phyloP scores from a whole-genome alignment of 1,284 basidiomycete species.

The Cryptococcus sp. region DNA sequence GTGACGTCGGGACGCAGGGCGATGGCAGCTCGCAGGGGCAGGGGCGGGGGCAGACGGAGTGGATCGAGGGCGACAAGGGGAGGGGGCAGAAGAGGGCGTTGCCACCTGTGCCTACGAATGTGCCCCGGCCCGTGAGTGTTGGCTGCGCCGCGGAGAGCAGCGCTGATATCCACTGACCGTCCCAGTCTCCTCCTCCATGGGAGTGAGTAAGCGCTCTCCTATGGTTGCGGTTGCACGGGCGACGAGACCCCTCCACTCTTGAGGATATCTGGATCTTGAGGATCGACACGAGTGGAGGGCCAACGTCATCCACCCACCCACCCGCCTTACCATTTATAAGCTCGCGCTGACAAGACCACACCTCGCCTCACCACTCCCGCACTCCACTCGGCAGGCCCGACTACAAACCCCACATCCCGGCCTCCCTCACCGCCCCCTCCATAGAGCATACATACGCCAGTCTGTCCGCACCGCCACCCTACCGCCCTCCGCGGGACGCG shows the following conservation, averaged over 20 bases:
- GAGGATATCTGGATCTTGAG: no score
- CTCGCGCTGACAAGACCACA: neutral
- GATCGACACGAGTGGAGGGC: no score
- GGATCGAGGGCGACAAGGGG: constrained; percentile 9
- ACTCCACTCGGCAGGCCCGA: constrained; percentile 33
- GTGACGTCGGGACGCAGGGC: constrained; percentile 6
- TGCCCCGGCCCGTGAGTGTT: constrained; percentile 30
- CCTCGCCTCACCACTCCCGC: neutral
- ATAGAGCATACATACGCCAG: constrained; percentile 33
- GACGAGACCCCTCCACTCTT: no score
- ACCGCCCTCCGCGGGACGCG: constrained; percentile 26
- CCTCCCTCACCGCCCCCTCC: constrained; percentile 27
- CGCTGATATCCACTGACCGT: neutral
- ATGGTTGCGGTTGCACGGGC: no score
- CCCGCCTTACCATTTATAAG: neutral
- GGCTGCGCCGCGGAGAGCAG: neutral
- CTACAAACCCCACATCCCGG: constrained; percentile 37
- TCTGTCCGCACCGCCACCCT: constrained; percentile 34
- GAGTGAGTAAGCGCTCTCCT: no score
- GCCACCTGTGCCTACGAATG: constrained; percentile 29
- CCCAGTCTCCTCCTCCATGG: constrained; percentile 32
- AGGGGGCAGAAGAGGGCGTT: constrained; percentile 22
- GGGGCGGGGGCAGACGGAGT: constrained; percentile 9
- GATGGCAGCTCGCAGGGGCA: constrained; percentile 5
- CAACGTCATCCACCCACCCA: no score